These are phyloP conservation scores for Dipteronia sinensis DNA, from an alignment of 345 rosid genomes.

Conservation along the genomic window DNA sequence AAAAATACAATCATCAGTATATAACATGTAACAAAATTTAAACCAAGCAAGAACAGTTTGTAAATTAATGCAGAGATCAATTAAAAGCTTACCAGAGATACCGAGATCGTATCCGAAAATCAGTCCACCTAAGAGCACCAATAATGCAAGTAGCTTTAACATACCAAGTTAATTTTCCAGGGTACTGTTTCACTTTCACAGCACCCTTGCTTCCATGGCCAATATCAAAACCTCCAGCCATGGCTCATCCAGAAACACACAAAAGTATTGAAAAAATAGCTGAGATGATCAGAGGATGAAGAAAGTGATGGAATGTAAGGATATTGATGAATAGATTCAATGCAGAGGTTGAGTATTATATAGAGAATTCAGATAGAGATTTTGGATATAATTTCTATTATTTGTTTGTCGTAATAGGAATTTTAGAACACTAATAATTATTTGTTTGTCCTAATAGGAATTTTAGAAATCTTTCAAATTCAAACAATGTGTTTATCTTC, in stretches of 20 bases:
- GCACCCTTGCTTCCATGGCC: not conserved
- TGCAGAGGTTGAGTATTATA: not conserved
- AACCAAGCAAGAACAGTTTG: not conserved
- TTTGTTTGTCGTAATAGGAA: no score
- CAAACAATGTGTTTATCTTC: no score
- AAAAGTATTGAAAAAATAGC: no score
- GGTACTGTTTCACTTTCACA: not conserved
- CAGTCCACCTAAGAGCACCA: constrained; percentile 36
- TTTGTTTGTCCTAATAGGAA: no score
- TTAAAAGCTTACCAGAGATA: constrained; percentile 26
- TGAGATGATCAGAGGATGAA: no score
- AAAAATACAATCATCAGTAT: not conserved
- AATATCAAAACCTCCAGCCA: constrained; percentile 1
- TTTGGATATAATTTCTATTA: not conserved
- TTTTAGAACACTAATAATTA: no score
- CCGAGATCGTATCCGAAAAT: constrained; percentile 50
- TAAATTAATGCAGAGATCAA: no score
- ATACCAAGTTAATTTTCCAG: not conserved
- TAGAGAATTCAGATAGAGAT: not conserved
- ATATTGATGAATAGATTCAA: no score
- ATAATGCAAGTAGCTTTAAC: constrained; percentile 11
- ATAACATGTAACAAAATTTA: not conserved
- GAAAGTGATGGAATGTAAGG: no score
- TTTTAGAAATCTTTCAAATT: no score
- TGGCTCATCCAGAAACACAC: not conserved